phyloP scores from a whole-genome alignment of 225 moss, liverwort and hornwort genomes.

The Ulota crispa region DNA sequence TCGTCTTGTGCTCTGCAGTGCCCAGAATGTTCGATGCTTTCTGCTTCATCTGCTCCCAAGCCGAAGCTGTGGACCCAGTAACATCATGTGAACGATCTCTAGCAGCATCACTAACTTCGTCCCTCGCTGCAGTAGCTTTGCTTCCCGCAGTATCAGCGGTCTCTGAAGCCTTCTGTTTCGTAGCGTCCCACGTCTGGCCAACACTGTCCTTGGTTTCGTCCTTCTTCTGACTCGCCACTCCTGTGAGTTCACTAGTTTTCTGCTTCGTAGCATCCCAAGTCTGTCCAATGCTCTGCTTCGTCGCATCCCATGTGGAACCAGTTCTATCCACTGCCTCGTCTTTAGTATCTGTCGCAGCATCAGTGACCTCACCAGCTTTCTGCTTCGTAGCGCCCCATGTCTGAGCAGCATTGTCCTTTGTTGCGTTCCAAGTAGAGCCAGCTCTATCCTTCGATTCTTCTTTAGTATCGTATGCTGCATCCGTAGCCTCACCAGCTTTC shows the following conservation, averaged over 20 bases:
- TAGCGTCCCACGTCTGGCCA: conserved; percentile 14
- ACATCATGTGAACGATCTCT: neutral
- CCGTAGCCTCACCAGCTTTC: conserved; percentile 4
- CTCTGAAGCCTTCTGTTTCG: conserved; percentile 19
- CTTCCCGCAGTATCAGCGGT: neutral
- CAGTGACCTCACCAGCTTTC: conserved; percentile 24
- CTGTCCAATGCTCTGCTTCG: conserved; percentile 3
- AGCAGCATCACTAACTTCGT: neutral
- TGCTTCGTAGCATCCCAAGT: conserved; percentile 33
- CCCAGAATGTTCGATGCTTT: conserved; percentile 41
- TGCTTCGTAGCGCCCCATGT: conserved; percentile 35
- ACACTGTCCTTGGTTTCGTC: conserved; percentile 9
- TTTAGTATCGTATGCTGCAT: conserved; percentile 1
- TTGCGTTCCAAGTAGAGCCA: neutral
- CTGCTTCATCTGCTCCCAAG: conserved; percentile 61
- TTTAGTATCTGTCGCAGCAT: conserved; percentile 6
- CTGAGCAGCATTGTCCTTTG: neutral
- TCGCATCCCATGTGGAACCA: neutral
- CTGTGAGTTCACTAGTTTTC: conserved; percentile 9
- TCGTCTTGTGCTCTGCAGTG: conserved; percentile 27
- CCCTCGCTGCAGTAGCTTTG: conserved; percentile 12
- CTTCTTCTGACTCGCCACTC: conserved; percentile 8
- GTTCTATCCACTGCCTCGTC: neutral
- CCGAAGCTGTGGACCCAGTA: conserved; percentile 8
- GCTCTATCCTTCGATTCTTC: conserved; percentile 4